Base-by-base conservation (phyloP, 2,329 filamentous ascomycete species). In the Rutstroemia sydowiana region DNA sequence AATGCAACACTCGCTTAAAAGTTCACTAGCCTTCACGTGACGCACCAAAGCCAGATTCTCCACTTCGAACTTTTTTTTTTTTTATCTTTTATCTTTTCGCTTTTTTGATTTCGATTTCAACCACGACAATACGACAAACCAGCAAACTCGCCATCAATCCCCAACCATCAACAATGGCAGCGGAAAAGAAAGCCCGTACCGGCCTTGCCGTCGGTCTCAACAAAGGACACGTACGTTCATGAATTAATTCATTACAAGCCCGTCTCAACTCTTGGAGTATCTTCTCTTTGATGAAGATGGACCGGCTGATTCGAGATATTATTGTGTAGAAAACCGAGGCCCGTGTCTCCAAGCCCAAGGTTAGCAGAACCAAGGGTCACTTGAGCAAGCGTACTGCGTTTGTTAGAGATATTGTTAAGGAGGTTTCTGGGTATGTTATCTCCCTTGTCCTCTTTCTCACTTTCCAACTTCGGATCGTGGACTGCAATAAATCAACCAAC, bases 321-420 rank as follows among this genome's bases (percentile, higher is more conserved):
- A 50, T 52, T 30, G 31, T 74, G 73, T 75, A 91, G 85, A 91
- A 91, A 82, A 89, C 87, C 75, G 90, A 87, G 66, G 71, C 83
- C 66, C 82, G 88, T 70, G 84, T 86, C 69, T 73, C 75, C 72
- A 91, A 90, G 80, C 81, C 82, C 69, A 82, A 85, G 68, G 81
- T 91, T 68, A 88, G 84, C 70, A 79, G 85, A 67, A 91, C 84
- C 78, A 97, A 96, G 84, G 93, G 93, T 67, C 88, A 93, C 77
- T 79, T 95, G 70, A 95, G 88, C 79, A 95, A 95, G 85, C 85
- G 91, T 70, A 97, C 93, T 67, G 84, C 87, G 68, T 97, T 98
- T 77, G 92, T 97, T 66, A 84, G 93, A 68, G 91, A 96, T 71
- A 86, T 98, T 72, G 89, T 95, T 74, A 95, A 95, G 82, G 93